phyloP scores from a whole-genome alignment of 169 alveolate species.

The Theileria parva region DNA sequence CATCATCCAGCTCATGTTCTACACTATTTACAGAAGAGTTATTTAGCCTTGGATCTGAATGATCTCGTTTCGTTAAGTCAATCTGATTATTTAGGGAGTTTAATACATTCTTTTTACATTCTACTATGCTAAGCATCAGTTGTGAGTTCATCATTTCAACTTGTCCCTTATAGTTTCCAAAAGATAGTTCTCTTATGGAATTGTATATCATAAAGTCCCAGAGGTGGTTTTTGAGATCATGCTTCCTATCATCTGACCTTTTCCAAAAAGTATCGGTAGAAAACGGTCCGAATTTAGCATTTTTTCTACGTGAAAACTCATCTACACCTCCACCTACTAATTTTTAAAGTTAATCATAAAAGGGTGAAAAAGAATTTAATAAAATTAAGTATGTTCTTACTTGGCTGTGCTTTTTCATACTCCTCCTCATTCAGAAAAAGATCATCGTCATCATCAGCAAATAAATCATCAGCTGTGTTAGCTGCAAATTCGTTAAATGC shows the following conservation, averaged over 20 bases:
- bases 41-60: neutral
- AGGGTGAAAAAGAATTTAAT: neutral
- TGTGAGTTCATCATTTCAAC: conserved; percentile 40
- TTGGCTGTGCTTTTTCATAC: conserved; percentile 5
- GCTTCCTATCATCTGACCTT: conserved; percentile 13
- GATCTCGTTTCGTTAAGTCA: neutral
- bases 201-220: conserved; percentile 62
- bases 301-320: neutral
- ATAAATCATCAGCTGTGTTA: conserved; percentile 31
- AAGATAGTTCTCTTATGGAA: conserved; percentile 45
- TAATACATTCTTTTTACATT: conserved; percentile 7
- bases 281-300: conserved; percentile 17
- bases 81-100: neutral
- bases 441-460: conserved; percentile 62
- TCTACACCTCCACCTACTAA: conserved; percentile 23
- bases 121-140: conserved; percentile 20
- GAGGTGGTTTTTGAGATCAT: conserved; percentile 38
- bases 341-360: neutral
- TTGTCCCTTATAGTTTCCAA: conserved; percentile 21
- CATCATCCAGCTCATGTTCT: neutral
- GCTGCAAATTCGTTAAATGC: conserved; percentile 16
- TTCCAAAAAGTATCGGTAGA: conserved; percentile 46
- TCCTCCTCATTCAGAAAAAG: conserved; percentile 40
- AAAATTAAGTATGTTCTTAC: conserved; percentile 12
- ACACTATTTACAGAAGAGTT: neutral